Conservation (phyloP, 2,329 filamentous ascomycete species). For the Trichoderma pleuroti region DNA sequence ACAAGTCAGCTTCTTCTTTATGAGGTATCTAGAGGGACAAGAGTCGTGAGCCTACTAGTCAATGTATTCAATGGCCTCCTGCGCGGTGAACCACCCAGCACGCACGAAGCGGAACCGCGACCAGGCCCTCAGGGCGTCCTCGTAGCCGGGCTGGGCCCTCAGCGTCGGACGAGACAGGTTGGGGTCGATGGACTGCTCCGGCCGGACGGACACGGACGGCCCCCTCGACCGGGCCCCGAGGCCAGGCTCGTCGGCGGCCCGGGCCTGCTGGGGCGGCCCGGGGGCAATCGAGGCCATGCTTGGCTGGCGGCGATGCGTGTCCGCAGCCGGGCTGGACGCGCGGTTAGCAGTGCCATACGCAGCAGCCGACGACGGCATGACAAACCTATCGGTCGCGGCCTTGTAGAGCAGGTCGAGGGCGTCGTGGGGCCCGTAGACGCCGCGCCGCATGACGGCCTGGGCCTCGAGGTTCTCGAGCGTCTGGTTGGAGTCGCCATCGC, state of each 20-base stretch:
- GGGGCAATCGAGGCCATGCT: constrained; percentile 28
- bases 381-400: constrained; percentile 65
- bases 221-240: constrained; percentile 10
- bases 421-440: constrained; percentile 88
- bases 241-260: background rate
- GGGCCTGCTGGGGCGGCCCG: constrained; percentile 21
- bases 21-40: no score
- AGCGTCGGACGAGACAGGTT: constrained; percentile 43
- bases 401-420: constrained; percentile 89
- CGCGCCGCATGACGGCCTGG: constrained; percentile 61
- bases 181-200: constrained; percentile 43
- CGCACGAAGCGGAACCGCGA: constrained; percentile 89
- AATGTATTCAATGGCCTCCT: constrained; percentile 90
- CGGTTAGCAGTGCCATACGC: constrained; percentile 11
- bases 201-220: constrained; percentile 20
- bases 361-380: constrained; percentile 23
- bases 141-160: constrained; percentile 52
- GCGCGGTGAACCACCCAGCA: constrained; percentile 91
- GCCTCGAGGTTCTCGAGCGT: constrained; percentile 64
- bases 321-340: constrained; percentile 24
- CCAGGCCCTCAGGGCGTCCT: constrained; percentile 82
- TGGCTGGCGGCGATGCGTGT: constrained; percentile 31
- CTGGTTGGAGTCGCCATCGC: constrained; percentile 54
- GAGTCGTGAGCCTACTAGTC: constrained; percentile 64
- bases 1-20: background rate